Evolutionary conservation across 169 alveolate genomes (phyloP).

Genomic region (Nephromyces sp.): DNA sequence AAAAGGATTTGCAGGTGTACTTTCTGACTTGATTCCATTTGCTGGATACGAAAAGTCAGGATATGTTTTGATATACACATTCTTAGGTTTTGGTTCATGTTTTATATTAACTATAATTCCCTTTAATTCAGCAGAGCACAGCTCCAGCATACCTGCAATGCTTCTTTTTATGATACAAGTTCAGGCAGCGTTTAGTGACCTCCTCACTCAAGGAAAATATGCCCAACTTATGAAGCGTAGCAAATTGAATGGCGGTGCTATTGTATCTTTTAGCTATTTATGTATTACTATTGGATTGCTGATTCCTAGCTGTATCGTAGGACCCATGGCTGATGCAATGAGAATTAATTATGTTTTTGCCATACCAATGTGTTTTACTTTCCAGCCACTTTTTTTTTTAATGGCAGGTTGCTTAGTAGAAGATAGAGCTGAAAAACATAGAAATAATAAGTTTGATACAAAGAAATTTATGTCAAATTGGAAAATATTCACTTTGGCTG

Average conservation of each 20-base stretch:
- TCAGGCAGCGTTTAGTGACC: slow-evolving; percentile 11
- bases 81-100: slow-evolving; percentile 9
- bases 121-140: not conserved
- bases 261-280: slow-evolving; percentile 12
- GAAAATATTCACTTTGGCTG: too few species aligned
- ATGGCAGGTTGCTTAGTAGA: slow-evolving; percentile 9
- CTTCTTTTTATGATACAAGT: slow-evolving; percentile 4
- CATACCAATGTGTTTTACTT: slow-evolving; percentile 12
- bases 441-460: too few species aligned
- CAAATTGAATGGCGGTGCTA: slow-evolving; percentile 2
- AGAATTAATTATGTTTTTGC: slow-evolving; percentile 11
- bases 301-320: slow-evolving; percentile 16
- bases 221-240: slow-evolving; percentile 7
- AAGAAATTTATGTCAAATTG: too few species aligned
- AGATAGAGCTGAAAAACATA: not conserved
- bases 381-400: slow-evolving; percentile 17
- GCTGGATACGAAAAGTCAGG: slow-evolving; percentile 22
- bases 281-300: slow-evolving; percentile 15
- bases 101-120: not conserved
- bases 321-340: slow-evolving; percentile 18
- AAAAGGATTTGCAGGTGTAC: not conserved
- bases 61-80: slow-evolving; percentile 16
- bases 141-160: slow-evolving; percentile 15
- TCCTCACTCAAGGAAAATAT: slow-evolving; percentile 23
- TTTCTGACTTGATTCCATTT: slow-evolving; percentile 18